Base-by-base conservation (phyloP, 768 basidiomycete species). In the Rhodocollybia butyracea region DNA sequence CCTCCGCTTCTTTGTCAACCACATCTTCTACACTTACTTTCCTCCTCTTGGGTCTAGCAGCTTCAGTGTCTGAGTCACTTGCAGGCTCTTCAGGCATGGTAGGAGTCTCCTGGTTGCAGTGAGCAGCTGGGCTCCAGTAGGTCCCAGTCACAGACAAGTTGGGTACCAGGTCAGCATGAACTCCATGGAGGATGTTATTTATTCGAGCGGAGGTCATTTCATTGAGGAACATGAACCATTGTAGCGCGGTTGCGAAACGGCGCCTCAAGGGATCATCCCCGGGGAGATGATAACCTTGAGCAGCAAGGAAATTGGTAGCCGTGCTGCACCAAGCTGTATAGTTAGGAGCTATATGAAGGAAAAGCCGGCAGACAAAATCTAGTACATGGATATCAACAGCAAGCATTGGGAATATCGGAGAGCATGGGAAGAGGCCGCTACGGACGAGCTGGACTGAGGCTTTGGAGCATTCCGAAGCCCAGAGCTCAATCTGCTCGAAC, bases 201-300 rank as follows among this genome's bases (percentile, higher is more conserved):
- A n/a, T n/a, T 38, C 2, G 21, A n/a, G 22, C 2, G 61, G 36
- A 71, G 68, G n/a, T 61, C 42, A 27, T 54, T 38, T 10, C 58
- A 46, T 5, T 69, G 56, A 27, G 60, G 56, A 34, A 66, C 62
- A 67, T 69, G 6, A 26, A 7, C 19, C 5, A 17, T 40, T 17
- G 43, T 46, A 26, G 26, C 26, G 5, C 22, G n/a, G 12, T 3
- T 24, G 17, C 17, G 19, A 24, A 3, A 46, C 3, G 24, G n/a
- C 39, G 47, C 56, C 34, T 26, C 60, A n/a, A n/a, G n/a, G n/a
- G n/a, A n/a, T n/a, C 61, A 48, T 59, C 39, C 32, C 57, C 42
- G 15, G 13, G 21, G 32, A 62, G 32, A 36, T 59, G 55, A 46
- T 63, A 61, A 1, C 58, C 56, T 36, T 41, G 48, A 21, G 27